A percentile compares a stretch with the other conserved stretches of the same genome.
Conservation (phyloP, 306 rosid genomes). For the Cicer yamashitae region DNA sequence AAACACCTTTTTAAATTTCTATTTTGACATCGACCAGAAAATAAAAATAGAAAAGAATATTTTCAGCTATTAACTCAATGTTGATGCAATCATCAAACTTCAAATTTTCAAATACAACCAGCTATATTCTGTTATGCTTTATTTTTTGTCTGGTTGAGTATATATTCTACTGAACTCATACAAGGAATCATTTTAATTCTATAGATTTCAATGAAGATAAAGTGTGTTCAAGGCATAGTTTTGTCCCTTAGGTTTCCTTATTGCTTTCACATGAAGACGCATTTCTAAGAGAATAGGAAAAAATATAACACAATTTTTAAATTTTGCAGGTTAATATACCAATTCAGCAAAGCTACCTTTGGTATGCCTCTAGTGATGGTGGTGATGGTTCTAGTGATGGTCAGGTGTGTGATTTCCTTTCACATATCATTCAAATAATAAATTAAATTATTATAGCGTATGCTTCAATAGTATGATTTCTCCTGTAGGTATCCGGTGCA, state of each 20-base stretch:
- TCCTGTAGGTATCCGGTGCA: slow-evolving; percentile 75
- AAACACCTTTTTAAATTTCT: not conserved
- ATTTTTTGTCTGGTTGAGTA: not conserved
- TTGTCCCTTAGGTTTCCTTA: slow-evolving; percentile 23
- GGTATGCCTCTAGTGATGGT: slow-evolving; percentile 67
- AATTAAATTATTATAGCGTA: not conserved
- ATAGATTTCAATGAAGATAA: not conserved
- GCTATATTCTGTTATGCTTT: not conserved
- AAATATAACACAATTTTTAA: slow-evolving; percentile 36
- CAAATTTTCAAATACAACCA: slow-evolving; percentile 21
- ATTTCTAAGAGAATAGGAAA: slow-evolving; percentile 23
- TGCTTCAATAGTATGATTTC: slow-evolving; percentile 36
- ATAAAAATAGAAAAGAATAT: not conserved
- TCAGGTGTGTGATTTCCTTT: slow-evolving; percentile 57
- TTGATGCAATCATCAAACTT: not conserved
- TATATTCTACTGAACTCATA: slow-evolving; percentile 19
- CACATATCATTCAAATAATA: slow-evolving; percentile 27
- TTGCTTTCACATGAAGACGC: slow-evolving; percentile 31
- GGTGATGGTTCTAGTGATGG: not conserved
- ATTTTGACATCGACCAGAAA: not conserved
- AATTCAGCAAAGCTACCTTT: slow-evolving; percentile 82
- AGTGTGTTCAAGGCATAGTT: slow-evolving; percentile 4
- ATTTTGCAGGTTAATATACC: slow-evolving; percentile 78
- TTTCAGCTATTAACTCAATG: not conserved
- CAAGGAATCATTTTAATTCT: not conserved